phyloP scores from a whole-genome alignment of 1,284 basidiomycete genomes.

The Ustilago trichophora region DNA sequence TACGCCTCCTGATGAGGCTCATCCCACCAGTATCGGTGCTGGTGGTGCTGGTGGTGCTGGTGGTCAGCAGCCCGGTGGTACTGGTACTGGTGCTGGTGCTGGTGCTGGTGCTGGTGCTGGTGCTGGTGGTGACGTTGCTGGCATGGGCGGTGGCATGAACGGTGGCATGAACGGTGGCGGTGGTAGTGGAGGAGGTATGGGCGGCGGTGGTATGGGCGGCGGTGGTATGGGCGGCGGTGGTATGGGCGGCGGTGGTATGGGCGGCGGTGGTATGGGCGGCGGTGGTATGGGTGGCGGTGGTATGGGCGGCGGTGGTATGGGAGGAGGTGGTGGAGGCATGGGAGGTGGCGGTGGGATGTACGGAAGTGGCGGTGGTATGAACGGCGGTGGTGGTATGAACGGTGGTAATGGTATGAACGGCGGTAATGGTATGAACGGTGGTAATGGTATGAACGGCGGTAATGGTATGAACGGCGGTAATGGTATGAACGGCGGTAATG shows the following conservation, averaged over 20 bases:
- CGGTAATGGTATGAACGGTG: neutral
- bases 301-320: neutral
- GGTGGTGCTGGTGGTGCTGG: neutral
- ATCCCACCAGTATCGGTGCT: neutral
- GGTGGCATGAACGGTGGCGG: neutral
- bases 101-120: neutral
- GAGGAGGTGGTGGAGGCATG: neutral
- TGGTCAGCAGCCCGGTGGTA: neutral
- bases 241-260: neutral
- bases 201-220: neutral
- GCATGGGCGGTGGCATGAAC: neutral
- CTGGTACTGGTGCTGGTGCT: conserved; percentile 2
- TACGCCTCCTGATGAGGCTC: neutral
- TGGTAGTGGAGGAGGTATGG: neutral
- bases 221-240: neutral
- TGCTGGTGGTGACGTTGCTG: neutral
- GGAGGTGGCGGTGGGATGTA: conserved; percentile 1
- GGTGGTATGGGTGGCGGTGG: neutral
- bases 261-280: neutral
- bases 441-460: too few relatives aligned
- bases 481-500: neutral
- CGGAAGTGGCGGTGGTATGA: neutral
- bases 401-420: neutral
- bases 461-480: too few relatives aligned
- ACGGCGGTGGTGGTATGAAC: neutral